Conservation (phyloP, 805 yeast genomes). For the Ogataea thermomethanolica region DNA sequence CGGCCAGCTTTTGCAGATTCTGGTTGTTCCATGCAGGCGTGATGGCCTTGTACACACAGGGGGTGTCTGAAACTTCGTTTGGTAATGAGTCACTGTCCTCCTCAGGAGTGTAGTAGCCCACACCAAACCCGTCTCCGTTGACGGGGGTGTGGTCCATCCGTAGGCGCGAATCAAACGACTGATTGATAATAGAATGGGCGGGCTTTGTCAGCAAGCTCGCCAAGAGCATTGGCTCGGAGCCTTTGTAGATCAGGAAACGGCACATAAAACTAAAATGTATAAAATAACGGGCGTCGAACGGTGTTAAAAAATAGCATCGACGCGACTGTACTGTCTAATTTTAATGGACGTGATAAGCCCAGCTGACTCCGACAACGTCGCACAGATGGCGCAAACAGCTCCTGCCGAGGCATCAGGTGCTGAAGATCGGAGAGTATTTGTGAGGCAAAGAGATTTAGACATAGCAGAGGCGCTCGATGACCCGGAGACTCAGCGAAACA, state of each 20-base stretch:
- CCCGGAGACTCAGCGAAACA: constrained; percentile 29
- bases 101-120: constrained; percentile 81
- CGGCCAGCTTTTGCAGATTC: constrained; percentile 80
- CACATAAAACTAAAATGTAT: constrained; percentile 54
- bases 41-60: constrained; percentile 91
- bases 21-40: constrained; percentile 98
- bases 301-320: not conserved
- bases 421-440: no score
- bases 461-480: constrained; percentile 14
- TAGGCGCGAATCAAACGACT: constrained; percentile 86
- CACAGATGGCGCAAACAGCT: not conserved
- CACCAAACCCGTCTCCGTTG: constrained; percentile 98
- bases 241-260: constrained; percentile 86
- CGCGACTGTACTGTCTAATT: constrained; percentile 3
- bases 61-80: constrained; percentile 46
- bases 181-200: constrained; percentile 95
- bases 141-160: constrained; percentile 89
- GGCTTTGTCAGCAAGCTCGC: constrained; percentile 89
- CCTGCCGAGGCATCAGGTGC: not conserved
- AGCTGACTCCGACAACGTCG: not conserved
- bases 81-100: constrained; percentile 16
- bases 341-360: constrained; percentile 4
- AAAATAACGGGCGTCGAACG: not conserved
- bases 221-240: constrained; percentile 81
- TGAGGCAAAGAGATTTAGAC: constrained; percentile 1